Base-by-base conservation (phyloP, 202 grass and related monocot species). In the Alloteropsis angusta region DNA sequence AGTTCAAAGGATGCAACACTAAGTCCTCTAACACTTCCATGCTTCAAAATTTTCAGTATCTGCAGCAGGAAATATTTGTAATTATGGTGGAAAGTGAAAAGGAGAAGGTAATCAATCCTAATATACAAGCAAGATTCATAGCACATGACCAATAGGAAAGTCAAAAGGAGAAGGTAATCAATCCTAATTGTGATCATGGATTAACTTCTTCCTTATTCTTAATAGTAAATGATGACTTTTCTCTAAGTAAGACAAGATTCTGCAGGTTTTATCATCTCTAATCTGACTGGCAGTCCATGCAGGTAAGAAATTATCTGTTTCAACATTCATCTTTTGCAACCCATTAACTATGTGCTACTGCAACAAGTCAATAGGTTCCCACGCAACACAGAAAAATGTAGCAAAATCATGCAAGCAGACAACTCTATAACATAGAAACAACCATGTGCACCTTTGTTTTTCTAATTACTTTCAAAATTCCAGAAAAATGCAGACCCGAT, bases 41-140 rank as follows among this genome's bases (percentile, higher is more conserved):
- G 86, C 54, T 93, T 95, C 79, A 96, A 84, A 87, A 99, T 91
- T 83, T 87, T 93, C 52, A 91, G 60, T 82, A 99, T 99, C 96
- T 99, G 89, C 55, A 80, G 77, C 19, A 82, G 19, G 16, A 65
- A 6, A 74, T 66, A 2, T 4, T 73, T 17, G 17, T 80, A 37
- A 19, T 46, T 60, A 82, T 30, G 52, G 30, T 58, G 39, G 12
- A 44, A 30, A 36, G 58, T 28, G n/a, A n/a, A 0, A 5, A 77
- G 70, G 12, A 68, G 44, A 58, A 64, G 30, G 39, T 11, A 72
- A 65, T 28, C 30, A 79, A 65, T 42, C 4, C 11, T 57, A 77
- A 45, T 18, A 7, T n/a, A 65, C 36, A 73, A 56, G 14, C 17
- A 73, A 17, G 3, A 39, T 83, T 30, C 41, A 43, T 11, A 16